Evolutionary conservation across 2,329 filamentous ascomycete genomes (phyloP), one percentile per base, ranked within the genome.

Genomic region (Xylariales sp.): DNA sequence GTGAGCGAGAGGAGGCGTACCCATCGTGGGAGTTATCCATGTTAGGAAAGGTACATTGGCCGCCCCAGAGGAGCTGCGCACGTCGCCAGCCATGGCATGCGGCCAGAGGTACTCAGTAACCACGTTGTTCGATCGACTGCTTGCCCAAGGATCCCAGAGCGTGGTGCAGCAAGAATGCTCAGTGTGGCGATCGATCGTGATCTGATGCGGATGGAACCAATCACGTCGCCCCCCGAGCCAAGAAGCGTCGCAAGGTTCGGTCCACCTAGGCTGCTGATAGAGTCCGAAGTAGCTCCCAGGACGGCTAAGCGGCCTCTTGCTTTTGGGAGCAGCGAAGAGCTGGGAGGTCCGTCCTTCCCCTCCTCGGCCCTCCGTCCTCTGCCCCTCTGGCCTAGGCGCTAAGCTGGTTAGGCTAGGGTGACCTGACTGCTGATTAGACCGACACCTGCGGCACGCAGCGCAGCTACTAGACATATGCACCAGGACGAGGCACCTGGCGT

Each of bases 41-140:
- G 14, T 31, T 30, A 20, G 14, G 16, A 20, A 31, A 38, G 28
- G 35, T 31, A 38, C 35, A 21, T 15, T 19, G 20, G 35, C 24
- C 27, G 35, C 27, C 27, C 31, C 14, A 24, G n/a, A 31, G n/a
- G 30, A 17, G 16, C 16, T 19, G 19, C 27, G 27, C 31, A 30
- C 20, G 18, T 31, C 17, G 15, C 27, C 27, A 23, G 27, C 30
- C n/a, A 29, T 24, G 28, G 28, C 35, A 31, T 38, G 35, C 35
- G 23, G 17, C 35, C 20, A 28, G 27, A 38, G 21, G 35, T 38
- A 38, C 35, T 38, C 18, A 23, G 35, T 12, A 31, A 30, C 27
- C 35, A 38, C 28, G 30, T 21, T 38, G 11, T 16, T 38, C 35
- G 35, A 38, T 30, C 17, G 10, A 31, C 35, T 15, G n/a, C 19